Percentiles rank a stretch among this genome's conserved stretches.
Conservation (phyloP, 164 flowering plant genomes). For the Tinospora cordifolia region DNA sequence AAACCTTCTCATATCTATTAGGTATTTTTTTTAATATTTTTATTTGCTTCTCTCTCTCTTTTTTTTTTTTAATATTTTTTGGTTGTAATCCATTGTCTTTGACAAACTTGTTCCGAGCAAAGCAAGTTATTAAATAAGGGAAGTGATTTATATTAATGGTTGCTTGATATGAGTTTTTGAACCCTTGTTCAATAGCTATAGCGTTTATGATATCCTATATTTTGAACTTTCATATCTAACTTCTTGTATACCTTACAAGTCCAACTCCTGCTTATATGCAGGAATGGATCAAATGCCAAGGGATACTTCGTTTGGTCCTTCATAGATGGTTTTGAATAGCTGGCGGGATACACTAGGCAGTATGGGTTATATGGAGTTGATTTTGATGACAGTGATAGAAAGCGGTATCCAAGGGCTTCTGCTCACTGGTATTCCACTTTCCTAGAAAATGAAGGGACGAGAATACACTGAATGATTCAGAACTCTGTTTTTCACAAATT, state of each 20-base stretch:
- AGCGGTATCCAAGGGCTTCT: too few relatives aligned
- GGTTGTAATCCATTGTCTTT: background rate
- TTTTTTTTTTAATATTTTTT: background rate
- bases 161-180: background rate
- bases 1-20: slow-evolving; percentile 7
- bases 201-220: background rate
- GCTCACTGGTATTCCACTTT: too few relatives aligned
- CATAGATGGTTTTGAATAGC: too few relatives aligned
- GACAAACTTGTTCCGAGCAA: background rate
- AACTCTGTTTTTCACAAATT: too few relatives aligned
- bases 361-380: too few relatives aligned
- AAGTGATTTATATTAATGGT: background rate
- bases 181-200: background rate
- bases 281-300: slow-evolving; percentile 3
- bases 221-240: background rate
- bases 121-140: background rate
- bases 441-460: too few relatives aligned
- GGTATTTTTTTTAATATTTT: slow-evolving; percentile 5
- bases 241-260: background rate
- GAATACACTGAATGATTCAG: too few relatives aligned
- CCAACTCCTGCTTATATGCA: background rate
- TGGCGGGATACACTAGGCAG: too few relatives aligned
- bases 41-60: background rate
- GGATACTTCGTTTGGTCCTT: slow-evolving; percentile 5
- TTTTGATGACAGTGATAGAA: too few relatives aligned